Evolutionary conservation across 805 yeast species (phyloP).

Genomic region (Debaryomyces hansenii): DNA sequence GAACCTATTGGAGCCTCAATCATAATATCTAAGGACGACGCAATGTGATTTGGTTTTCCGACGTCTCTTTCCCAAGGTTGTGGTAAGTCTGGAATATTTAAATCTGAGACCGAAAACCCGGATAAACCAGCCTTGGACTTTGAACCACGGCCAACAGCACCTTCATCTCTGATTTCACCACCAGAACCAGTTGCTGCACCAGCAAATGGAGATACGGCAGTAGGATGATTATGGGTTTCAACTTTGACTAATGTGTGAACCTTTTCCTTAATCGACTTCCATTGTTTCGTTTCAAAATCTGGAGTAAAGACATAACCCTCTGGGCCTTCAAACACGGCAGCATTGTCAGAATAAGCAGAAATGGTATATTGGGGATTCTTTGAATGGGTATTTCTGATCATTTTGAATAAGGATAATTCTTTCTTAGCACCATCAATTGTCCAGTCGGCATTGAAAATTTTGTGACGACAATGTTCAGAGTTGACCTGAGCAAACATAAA

Average conservation of each 20-base stretch:
- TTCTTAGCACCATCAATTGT: conserved; percentile 81
- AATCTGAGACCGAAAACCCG: conserved; percentile 90
- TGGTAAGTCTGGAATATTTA: conserved; percentile 75
- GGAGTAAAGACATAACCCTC: conserved; percentile 80
- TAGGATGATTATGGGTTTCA: conserved; percentile 98
- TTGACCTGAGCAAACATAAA: conserved; percentile 99
- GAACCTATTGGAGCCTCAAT: conserved; percentile 96
- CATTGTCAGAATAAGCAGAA: conserved; percentile 95
- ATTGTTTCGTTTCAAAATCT: conserved; percentile 64
- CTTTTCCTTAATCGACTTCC: conserved; percentile 72
- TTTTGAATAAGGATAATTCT: conserved; percentile 76
- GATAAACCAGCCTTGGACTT: conserved; percentile 94
- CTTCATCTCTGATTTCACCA: conserved; percentile 99
- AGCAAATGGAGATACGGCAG: conserved; percentile 98
- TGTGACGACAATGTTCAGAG: conserved; percentile 99
- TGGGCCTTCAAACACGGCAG: conserved; percentile 90
- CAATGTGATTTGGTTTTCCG: conserved; percentile 92
- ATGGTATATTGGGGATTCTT: conserved; percentile 78
- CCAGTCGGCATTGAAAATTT: conserved; percentile 98
- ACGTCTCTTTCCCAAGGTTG: conserved; percentile 96
- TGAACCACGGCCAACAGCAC: conserved; percentile 99
- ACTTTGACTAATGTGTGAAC: conserved; percentile 93
- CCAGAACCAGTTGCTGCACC: conserved; percentile 99
- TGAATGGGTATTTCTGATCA: conserved; percentile 93
- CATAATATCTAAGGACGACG: conserved; percentile 92